phyloP scores from a whole-genome alignment of 2,329 filamentous ascomycete species.

The Madurella fahalii region DNA sequence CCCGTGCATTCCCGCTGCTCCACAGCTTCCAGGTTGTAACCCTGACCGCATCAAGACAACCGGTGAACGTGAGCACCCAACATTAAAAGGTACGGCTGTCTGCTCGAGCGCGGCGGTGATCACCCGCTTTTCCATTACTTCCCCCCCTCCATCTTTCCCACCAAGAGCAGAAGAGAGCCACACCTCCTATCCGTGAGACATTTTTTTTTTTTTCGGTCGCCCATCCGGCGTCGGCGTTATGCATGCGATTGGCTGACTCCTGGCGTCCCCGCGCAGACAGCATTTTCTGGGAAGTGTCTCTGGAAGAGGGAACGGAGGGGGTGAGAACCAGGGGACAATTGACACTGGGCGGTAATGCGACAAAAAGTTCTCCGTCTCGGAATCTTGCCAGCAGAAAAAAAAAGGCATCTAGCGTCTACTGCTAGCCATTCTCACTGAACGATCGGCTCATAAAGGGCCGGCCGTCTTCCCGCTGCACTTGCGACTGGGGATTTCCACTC shows the following conservation, averaged over 20 bases:
- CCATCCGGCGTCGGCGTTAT: conserved; percentile 15
- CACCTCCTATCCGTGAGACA: conserved; percentile 19
- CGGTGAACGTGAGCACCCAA: conserved; percentile 11
- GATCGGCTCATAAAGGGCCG: not conserved
- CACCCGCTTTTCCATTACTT: not conserved
- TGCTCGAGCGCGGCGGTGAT: not conserved
- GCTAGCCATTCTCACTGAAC: not conserved
- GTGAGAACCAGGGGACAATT: conserved; percentile 1
- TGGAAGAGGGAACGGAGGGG: conserved; percentile 4
- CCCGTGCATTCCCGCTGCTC: conserved; percentile 10
- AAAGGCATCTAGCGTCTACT: not conserved
- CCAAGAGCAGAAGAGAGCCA: conserved; percentile 1
- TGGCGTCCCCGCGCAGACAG: conserved; percentile 6
- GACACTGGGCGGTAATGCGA: conserved; percentile 15
- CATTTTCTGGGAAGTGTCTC: not conserved
- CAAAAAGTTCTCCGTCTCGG: conserved; percentile 3
- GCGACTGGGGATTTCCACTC: not conserved
- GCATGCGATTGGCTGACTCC: conserved; percentile 19
- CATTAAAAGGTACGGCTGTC: conserved; percentile 1
- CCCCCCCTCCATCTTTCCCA: conserved; percentile 1
- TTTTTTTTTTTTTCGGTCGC: conserved; percentile 21
- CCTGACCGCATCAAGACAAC: conserved; percentile 5
- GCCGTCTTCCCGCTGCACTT: not conserved
- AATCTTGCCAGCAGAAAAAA: conserved; percentile 2
- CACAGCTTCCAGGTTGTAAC: conserved; percentile 2